Evolutionary conservation across 1,284 basidiomycete species (phyloP).

Genomic region (Coniophora puteana): DNA sequence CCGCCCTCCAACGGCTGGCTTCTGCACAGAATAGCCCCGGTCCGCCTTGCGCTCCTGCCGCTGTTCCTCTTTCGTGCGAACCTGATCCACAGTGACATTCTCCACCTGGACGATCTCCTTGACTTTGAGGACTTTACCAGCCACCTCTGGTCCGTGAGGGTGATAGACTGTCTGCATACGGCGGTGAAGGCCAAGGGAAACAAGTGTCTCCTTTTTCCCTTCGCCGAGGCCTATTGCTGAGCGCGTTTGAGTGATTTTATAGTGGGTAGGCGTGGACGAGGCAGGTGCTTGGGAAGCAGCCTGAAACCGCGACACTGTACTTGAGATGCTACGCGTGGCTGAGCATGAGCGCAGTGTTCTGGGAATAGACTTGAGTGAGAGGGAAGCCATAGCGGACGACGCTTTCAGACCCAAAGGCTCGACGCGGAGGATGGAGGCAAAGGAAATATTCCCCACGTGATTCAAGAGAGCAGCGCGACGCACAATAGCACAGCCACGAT

Average conservation of each 20-base stretch:
- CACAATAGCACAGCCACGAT: no score
- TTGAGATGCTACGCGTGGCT: no score
- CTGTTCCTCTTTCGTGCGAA: slow-evolving; percentile 64
- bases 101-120: slow-evolving; percentile 88
- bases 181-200: slow-evolving; percentile 73
- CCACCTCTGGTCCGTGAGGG: slow-evolving; percentile 64
- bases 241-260: slow-evolving; percentile 79
- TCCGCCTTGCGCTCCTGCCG: slow-evolving; percentile 57
- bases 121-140: slow-evolving; percentile 78
- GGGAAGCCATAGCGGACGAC: no score
- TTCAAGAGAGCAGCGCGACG: no score
- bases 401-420: no score
- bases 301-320: no score
- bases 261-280: slow-evolving; percentile 54
- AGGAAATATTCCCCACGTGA: no score
- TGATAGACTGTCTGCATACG: slow-evolving; percentile 84
- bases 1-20: no score
- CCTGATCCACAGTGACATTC: slow-evolving; percentile 66
- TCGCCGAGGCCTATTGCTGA: slow-evolving; percentile 79
- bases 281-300: slow-evolving; percentile 3
- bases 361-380: no score
- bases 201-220: slow-evolving; percentile 68
- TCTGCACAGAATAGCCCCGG: slow-evolving; percentile 59
- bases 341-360: no score
- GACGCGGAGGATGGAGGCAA: no score